Evolutionary conservation across 2,329 filamentous ascomycete species (phyloP).

Genomic region (Colletotrichum lentis): DNA sequence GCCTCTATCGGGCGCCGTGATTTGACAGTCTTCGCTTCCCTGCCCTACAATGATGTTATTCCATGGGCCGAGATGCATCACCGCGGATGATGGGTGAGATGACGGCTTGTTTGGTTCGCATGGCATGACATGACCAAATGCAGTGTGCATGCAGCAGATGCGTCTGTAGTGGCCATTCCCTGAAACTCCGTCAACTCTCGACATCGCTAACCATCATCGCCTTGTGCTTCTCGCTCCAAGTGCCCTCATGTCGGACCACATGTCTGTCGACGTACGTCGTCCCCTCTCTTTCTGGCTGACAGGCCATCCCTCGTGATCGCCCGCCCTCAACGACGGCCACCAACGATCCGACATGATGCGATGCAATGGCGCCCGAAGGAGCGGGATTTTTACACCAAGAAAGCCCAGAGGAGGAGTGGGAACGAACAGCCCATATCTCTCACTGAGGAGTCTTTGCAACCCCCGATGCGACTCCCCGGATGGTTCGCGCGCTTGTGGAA

Average conservation of each 20-base stretch:
- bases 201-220: conserved; percentile 2
- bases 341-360: conserved; percentile 6
- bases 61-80: not conserved
- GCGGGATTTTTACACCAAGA: conserved; percentile 14
- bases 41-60: not conserved
- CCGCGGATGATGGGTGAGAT: conserved; percentile 7
- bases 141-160: conserved; percentile 25
- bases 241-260: conserved; percentile 31
- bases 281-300: conserved; percentile 24
- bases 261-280: conserved; percentile 32
- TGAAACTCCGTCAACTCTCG: conserved; percentile 6
- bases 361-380: conserved; percentile 4
- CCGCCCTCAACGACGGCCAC: conserved; percentile 2
- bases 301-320: conserved; percentile 29
- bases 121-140: conserved; percentile 18
- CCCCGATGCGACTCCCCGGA: conserved; percentile 14
- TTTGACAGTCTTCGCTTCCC: not conserved
- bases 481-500: conserved; percentile 32
- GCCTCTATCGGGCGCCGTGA: not conserved
- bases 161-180: not conserved
- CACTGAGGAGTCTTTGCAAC: conserved; percentile 9
- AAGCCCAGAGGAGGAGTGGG: conserved; percentile 10
- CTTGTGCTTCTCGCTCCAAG: conserved; percentile 8
- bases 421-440: conserved; percentile 24
- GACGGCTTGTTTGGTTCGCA: not conserved